Conservation (phyloP, 2,329 filamentous ascomycete genomes). For the Aspergillus transmontanensis region DNA sequence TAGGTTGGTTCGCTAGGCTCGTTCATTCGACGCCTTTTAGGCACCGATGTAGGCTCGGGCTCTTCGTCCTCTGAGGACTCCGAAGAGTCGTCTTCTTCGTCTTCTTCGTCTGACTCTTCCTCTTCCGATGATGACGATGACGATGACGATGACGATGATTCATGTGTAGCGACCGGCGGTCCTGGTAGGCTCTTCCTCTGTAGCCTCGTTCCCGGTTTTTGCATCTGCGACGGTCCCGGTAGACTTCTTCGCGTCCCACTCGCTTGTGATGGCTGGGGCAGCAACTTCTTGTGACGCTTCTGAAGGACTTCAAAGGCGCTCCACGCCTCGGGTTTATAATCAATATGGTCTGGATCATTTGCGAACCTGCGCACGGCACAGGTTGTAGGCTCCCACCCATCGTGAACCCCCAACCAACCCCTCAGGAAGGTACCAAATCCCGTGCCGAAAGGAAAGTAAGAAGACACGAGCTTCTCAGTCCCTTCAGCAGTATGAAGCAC, state of each 20-base stretch:
- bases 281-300: background rate
- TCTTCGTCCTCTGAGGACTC: background rate
- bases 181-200: background rate
- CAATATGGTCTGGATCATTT: background rate
- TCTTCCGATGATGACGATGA: background rate
- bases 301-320: background rate
- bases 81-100: background rate
- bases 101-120: slow-evolving; percentile 5
- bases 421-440: slow-evolving; percentile 11
- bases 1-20: background rate
- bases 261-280: background rate
- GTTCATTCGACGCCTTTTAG: slow-evolving; percentile 1
- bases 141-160: background rate
- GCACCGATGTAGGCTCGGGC: background rate
- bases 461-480: slow-evolving; percentile 8
- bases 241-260: background rate
- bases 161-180: background rate
- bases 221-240: background rate
- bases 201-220: background rate
- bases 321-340: slow-evolving; percentile 10
- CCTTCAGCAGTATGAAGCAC: slow-evolving; percentile 9
- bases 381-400: slow-evolving; percentile 10
- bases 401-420: slow-evolving; percentile 12
- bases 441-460: background rate
- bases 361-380: slow-evolving; percentile 15